phyloP scores from a whole-genome alignment of 768 basidiomycete species.

The Mycena capillaripes region DNA sequence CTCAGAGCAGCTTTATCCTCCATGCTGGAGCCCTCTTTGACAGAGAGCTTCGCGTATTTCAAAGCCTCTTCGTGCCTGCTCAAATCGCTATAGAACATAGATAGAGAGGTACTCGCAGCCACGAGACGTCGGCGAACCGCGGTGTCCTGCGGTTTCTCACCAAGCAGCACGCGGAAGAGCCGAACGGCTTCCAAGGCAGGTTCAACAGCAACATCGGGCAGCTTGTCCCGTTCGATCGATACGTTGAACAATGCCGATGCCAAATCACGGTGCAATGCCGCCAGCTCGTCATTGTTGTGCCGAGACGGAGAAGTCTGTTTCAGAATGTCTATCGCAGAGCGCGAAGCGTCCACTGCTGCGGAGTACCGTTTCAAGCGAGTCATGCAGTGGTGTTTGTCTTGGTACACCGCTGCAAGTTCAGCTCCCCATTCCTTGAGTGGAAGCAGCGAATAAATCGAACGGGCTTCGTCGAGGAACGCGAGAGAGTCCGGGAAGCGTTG shows the following conservation, averaged over 20 bases:
- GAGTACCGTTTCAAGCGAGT: not conserved
- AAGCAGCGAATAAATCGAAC: not conserved
- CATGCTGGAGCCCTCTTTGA: not conserved
- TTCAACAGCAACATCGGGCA: not conserved
- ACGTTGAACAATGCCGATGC: not conserved
- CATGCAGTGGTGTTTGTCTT: not conserved
- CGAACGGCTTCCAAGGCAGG: constrained; percentile 1
- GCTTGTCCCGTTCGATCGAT: not conserved
- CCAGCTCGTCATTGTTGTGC: not conserved
- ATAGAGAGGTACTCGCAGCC: not conserved
- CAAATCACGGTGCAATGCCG: not conserved
- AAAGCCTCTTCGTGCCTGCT: not conserved
- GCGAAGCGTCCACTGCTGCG: not conserved
- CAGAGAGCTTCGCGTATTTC: not conserved
- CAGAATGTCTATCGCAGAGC: not conserved
- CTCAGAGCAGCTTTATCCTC: not conserved
- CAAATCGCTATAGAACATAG: constrained; percentile 1
- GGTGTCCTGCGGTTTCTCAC: too few species aligned
- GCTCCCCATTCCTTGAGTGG: too few species aligned
- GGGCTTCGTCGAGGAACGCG: not conserved
- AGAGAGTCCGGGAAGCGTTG: not conserved
- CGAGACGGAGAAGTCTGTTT: not conserved
- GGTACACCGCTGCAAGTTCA: not conserved
- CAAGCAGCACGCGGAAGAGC: not conserved
- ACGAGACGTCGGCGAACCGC: not conserved